These are phyloP conservation scores for Fusarium floridanum DNA, from an alignment of 2,329 filamentous ascomycete genomes.

Conservation along the genomic window DNA sequence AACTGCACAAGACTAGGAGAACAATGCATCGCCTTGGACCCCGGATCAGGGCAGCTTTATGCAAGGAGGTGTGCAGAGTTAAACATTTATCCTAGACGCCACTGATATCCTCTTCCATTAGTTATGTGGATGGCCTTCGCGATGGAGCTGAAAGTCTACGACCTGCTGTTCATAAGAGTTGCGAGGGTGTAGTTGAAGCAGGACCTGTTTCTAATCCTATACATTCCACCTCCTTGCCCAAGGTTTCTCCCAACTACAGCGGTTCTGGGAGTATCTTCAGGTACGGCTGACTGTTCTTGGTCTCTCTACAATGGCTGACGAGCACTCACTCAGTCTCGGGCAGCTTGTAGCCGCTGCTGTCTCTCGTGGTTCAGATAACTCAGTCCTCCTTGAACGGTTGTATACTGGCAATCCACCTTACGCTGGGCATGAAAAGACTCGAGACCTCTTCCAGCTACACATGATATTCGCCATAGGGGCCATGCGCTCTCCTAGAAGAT, in stretches of 20 bases:
- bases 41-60: background rate
- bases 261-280: background rate
- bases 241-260: background rate
- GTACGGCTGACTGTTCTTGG: background rate
- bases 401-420: background rate
- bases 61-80: background rate
- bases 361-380: background rate
- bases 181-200: background rate
- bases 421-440: background rate
- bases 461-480: background rate
- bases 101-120: background rate
- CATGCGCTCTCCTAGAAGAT: background rate
- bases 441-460: background rate
- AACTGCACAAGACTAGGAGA: background rate
- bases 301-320: no score
- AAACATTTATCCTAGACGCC: background rate
- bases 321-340: background rate
- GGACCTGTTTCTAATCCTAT: background rate
- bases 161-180: background rate
- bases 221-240: background rate
- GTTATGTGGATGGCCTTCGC: background rate
- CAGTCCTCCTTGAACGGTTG: background rate
- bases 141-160: background rate
- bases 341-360: background rate
- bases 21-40: background rate